Evolutionary conservation across 2,329 filamentous ascomycete genomes (phyloP).

Genomic region (Ophiostoma montium): DNA sequence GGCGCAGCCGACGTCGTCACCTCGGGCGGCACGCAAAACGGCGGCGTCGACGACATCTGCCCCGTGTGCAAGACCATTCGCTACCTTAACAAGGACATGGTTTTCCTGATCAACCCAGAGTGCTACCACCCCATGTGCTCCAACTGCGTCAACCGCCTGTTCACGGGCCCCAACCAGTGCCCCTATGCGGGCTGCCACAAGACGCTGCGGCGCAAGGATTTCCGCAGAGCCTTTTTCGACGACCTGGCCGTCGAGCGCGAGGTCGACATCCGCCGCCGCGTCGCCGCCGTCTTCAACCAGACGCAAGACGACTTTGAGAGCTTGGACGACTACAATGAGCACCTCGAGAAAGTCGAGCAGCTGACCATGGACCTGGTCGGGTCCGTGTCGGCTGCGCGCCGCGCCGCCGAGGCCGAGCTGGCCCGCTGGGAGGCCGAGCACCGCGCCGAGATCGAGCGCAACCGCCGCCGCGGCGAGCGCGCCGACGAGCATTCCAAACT

Average conservation of each 20-base stretch:
- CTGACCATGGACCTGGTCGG: conserved; percentile 76
- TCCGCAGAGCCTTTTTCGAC: conserved; percentile 78
- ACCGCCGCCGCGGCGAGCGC: conserved; percentile 34
- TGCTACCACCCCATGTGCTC: conserved; percentile 99
- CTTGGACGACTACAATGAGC: conserved; percentile 76
- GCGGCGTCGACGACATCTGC: conserved; percentile 52
- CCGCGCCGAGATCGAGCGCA: conserved; percentile 50
- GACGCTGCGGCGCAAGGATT: conserved; percentile 72
- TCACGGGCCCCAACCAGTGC: conserved; percentile 84
- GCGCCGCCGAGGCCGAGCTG: conserved; percentile 33
- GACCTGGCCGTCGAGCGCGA: conserved; percentile 83
- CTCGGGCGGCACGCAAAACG: conserved; percentile 8
- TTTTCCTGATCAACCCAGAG: conserved; percentile 92
- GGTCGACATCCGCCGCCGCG: conserved; percentile 75
- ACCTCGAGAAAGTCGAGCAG: conserved; percentile 83
- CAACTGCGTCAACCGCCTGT: conserved; percentile 88
- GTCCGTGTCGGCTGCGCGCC: conserved; percentile 36
- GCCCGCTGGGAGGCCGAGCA: conserved; percentile 61
- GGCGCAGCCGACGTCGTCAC: neutral
- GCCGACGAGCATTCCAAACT: conserved; percentile 38
- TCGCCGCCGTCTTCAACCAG: conserved; percentile 73
- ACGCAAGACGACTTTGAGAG: conserved; percentile 82
- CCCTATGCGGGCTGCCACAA: conserved; percentile 79
- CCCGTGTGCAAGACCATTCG: conserved; percentile 94
- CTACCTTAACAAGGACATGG: conserved; percentile 88